These are phyloP conservation scores for Vigna hirtella DNA, from an alignment of 306 rosid genomes.

Conservation along the genomic window DNA sequence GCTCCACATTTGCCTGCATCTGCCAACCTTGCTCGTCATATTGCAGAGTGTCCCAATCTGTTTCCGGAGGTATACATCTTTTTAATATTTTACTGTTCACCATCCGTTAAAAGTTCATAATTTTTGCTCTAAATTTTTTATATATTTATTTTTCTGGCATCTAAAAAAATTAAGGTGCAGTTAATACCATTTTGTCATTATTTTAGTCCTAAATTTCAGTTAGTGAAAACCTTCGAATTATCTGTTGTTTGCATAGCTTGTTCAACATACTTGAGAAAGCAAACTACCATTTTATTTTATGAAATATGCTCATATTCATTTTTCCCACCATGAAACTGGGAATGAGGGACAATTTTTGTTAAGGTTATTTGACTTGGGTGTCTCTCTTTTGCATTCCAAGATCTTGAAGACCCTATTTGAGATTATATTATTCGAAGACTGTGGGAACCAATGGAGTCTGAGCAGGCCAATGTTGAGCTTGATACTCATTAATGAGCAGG, in stretches of 20 bases:
- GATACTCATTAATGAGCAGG: conserved; percentile 94
- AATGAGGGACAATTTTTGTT: not conserved
- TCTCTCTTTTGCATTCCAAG: conserved; percentile 55
- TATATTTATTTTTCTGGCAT: conserved; percentile 7
- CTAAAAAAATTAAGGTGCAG: conserved; percentile 2
- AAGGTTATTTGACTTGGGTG: conserved; percentile 38
- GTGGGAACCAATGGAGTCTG: conserved; percentile 95
- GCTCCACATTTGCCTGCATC: conserved; percentile 84
- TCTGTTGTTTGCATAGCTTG: conserved; percentile 7
- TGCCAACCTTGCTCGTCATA: conserved; percentile 81
- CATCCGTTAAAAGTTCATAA: conserved; percentile 19
- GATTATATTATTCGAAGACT: conserved; percentile 88
- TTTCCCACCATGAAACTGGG: conserved; percentile 15
- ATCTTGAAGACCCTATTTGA: conserved; percentile 91
- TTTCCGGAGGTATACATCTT: conserved; percentile 83
- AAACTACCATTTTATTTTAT: conserved; percentile 22
- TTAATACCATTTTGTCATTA: conserved; percentile 21
- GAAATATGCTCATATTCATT: not conserved
- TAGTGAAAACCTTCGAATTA: conserved; percentile 23
- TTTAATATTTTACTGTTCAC: conserved; percentile 25
- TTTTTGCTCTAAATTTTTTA: not conserved
- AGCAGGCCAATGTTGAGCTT: conserved; percentile 97
- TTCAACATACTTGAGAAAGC: not conserved
- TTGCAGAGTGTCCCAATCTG: conserved; percentile 88
- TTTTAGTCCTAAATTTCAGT: conserved; percentile 1